Evolutionary conservation across 805 yeast species (phyloP).

Genomic region (Ogataea degrootiae): DNA sequence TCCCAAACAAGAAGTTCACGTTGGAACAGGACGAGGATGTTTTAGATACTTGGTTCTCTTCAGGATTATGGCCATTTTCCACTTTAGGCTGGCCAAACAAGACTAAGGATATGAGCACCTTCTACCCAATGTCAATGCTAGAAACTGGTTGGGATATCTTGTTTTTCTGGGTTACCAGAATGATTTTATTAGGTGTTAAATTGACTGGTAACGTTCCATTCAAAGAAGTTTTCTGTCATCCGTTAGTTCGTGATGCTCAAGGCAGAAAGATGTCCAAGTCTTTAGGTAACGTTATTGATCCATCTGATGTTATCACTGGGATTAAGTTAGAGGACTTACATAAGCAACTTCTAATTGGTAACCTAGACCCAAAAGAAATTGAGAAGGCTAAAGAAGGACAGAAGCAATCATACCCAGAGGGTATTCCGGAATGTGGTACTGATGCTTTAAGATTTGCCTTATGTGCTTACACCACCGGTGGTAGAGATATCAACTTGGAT

Average conservation of each 20-base stretch:
- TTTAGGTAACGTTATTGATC: constrained; percentile 94
- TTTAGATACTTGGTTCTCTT: constrained; percentile 97
- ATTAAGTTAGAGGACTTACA: constrained; percentile 75
- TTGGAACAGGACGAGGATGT: constrained; percentile 97
- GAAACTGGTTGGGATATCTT: constrained; percentile 99
- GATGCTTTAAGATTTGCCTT: constrained; percentile 97
- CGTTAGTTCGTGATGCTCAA: constrained; percentile 97
- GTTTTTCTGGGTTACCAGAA: constrained; percentile 98
- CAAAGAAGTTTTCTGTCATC: constrained; percentile 96
- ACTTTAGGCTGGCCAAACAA: constrained; percentile 93
- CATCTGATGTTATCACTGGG: constrained; percentile 90
- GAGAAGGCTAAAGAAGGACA: constrained; percentile 87
- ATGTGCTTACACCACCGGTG: constrained; percentile 98
- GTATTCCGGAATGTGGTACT: constrained; percentile 99
- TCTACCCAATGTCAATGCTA: constrained; percentile 87
- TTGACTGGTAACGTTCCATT: constrained; percentile 90
- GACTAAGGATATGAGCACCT: constrained; percentile 66
- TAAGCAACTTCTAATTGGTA: constrained; percentile 71
- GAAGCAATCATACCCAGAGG: constrained; percentile 84
- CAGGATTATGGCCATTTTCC: constrained; percentile 97
- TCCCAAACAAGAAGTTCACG: constrained; percentile 63
- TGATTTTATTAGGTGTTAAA: constrained; percentile 88
- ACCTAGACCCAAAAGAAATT: constrained; percentile 84
- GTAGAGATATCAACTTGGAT: constrained; percentile 95
- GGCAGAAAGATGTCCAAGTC: constrained; percentile 99